Evolutionary conservation across 805 yeast species (phyloP), one percentile per base, ranked within the genome.

Genomic region (Hemisphaericaspora nanyangensis): DNA sequence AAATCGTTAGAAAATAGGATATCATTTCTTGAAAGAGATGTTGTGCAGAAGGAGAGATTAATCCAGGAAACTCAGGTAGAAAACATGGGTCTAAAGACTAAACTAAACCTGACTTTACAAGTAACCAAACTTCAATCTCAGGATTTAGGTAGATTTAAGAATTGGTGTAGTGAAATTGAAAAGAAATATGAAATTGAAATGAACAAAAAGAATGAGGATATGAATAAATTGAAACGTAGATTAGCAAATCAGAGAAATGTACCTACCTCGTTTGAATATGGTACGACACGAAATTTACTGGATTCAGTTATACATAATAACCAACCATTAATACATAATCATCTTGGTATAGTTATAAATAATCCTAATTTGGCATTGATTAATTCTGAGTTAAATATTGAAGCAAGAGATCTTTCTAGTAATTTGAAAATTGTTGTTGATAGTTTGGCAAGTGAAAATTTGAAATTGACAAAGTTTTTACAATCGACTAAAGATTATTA

Each of bases 131-230:
- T 47, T 5, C 67, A 65, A 38, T 31, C 50, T 4, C 58, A 53
- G 15, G 70, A 65, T 38, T 36, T 65, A 15, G 43, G 41, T 17
- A 54, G 54, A 28, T 46, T 63, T 28, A 60, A 60, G 35, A 47
- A 37, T 31, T 57, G 61, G 57, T 49, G 54, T 29, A 35, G 44
- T n/a, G 68, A 60, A 29, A 45, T 63, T 24, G 56, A 57, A 34
- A 48, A 52, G 1, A 65, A 63, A 38, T 63, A 59, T 40, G 61
- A 63, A 20, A 56, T 64, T 5, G 71, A 67, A 41, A 34, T 64
- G 33, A 60, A 64, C 44, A 56, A 52, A 40, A 59, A 63, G 42
- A 53, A 55, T 15, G 25, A 58, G 20, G 65, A 65, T 35, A 60
- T 65, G 16, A 55, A 58, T 31, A 55, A 49, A 22, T 56, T 68